phyloP scores from a whole-genome alignment of 1,139 yeast species.

The Debaryomycetaceae sp. region DNA sequence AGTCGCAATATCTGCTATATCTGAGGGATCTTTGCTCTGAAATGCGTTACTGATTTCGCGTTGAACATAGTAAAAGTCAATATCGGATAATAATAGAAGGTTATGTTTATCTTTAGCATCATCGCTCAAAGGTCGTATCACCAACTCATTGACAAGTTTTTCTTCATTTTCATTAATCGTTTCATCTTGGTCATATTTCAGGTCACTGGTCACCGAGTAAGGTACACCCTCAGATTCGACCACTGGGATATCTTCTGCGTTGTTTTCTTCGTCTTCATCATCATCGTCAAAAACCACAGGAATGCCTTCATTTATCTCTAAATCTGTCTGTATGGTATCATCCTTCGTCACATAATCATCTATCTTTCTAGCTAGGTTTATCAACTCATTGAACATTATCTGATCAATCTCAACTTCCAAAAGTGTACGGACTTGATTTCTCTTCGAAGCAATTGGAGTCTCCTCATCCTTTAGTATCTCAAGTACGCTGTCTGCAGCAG shows the following conservation, averaged over 20 bases:
- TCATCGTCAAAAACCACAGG: conserved; percentile 24
- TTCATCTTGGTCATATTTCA: conserved; percentile 9
- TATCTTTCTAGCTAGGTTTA: conserved; percentile 50
- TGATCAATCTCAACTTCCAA: conserved; percentile 45
- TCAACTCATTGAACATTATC: conserved; percentile 50
- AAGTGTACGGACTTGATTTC: conserved; percentile 38
- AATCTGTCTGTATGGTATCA: conserved; percentile 16
- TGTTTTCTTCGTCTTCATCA: conserved; percentile 26
- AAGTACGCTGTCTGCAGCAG: conserved; percentile 66
- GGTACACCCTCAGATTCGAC: conserved; percentile 20
- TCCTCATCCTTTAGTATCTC: conserved; percentile 54
- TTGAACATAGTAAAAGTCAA: conserved; percentile 23
- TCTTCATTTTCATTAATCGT: conserved; percentile 6
- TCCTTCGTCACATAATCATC: conserved; percentile 50
- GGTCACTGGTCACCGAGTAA: conserved; percentile 16
- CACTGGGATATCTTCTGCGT: conserved; percentile 18
- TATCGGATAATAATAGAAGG: conserved; percentile 15
- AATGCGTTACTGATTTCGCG: conserved; percentile 14
- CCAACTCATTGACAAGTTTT: conserved; percentile 3
- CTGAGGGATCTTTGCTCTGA: conserved; percentile 12
- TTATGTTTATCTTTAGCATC: conserved; percentile 1
- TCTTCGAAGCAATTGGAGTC: conserved; percentile 18
- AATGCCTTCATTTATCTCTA: conserved; percentile 11
- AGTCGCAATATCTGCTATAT: conserved; percentile 12
- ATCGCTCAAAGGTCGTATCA: conserved; percentile 6